Base-by-base conservation (phyloP, 2,329 filamentous ascomycete species). In the Fusarium albosuccineum region DNA sequence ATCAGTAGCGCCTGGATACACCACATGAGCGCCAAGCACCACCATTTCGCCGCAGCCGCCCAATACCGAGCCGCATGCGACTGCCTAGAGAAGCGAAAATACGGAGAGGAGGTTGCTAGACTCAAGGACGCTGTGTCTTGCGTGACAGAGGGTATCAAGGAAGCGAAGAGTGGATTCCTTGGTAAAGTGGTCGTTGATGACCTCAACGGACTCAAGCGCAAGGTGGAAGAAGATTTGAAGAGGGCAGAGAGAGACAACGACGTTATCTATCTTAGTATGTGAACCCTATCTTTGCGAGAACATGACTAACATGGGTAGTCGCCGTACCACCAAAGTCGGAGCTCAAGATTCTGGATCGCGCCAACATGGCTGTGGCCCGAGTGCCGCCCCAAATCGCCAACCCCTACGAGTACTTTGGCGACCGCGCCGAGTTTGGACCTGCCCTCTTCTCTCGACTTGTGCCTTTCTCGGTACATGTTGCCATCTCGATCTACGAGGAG, bases 1-100 rank as follows among this genome's bases (percentile, higher is more conserved):
- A 90, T 98, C 70, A 96, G 92, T 76, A 94, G 92, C 57, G 92
- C 96, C 66, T 98, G 95, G 96, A 97, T 99, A 71, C 95, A 98
- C 78, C 95, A 98, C 76, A 94, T 97, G 87, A 94, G 92, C 27
- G 96, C 95, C 6, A 99, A 98, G 77, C 94, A 98, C 75, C 92
- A 97, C 75, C 96, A 98, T 78, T 98, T 99, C 80, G 94, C 95
- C 2, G 95, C 93, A 0, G 96, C 96, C 0, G 96, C 96, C 0
- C 96, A 99, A 76, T 98, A 95, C 72, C 86, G 96, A 13, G 93
- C 95, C 27, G 93, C 96, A 0, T 91, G 93, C 66, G 94, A 97
- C 74, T 96, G 93, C 70, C 78, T 99, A 13, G 96, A 98, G 80
- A 98, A 97, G 85, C 86, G 91, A 50, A 97, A 91, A 75, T 99